phyloP scores from a whole-genome alignment of 345 rosid genomes.

The Alliaria petiolata region DNA sequence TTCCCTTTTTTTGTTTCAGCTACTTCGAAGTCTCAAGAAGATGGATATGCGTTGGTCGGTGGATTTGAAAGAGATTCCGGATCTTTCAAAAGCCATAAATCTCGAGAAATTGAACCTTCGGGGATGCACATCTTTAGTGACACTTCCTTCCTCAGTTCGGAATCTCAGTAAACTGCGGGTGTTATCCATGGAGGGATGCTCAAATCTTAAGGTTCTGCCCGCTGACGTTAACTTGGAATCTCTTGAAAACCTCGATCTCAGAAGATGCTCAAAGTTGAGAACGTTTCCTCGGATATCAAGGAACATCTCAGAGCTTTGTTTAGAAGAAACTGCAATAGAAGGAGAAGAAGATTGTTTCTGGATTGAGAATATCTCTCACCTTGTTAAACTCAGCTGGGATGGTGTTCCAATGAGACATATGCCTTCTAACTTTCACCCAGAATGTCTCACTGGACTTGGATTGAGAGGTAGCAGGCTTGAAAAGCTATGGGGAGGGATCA shows the following conservation, averaged over 20 bases:
- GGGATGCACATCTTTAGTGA: background rate
- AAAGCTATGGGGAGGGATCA: slow-evolving; percentile 15
- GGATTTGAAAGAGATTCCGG: slow-evolving; percentile 7
- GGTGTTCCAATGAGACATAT: background rate
- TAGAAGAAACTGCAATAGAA: background rate
- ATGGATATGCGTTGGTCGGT: too few relatives aligned
- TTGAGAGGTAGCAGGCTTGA: background rate
- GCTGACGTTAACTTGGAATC: background rate
- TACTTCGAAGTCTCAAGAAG: too few relatives aligned
- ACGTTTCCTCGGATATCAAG: background rate
- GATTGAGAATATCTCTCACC: background rate
- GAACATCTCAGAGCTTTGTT: background rate
- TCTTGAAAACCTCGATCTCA: background rate
- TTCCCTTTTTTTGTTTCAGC: too few relatives aligned
- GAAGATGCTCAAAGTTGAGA: background rate
- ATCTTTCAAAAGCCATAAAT: slow-evolving; percentile 11
- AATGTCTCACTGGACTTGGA: background rate
- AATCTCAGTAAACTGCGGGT: background rate
- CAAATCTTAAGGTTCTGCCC: background rate
- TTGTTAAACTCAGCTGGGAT: background rate
- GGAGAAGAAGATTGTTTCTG: background rate
- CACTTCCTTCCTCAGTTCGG: background rate
- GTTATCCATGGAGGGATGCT: background rate
- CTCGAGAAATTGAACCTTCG: background rate
- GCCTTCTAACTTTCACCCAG: background rate